These are phyloP conservation scores for Fusarium sublunatum DNA, from an alignment of 2,329 filamentous ascomycete genomes.

Conservation along the genomic window DNA sequence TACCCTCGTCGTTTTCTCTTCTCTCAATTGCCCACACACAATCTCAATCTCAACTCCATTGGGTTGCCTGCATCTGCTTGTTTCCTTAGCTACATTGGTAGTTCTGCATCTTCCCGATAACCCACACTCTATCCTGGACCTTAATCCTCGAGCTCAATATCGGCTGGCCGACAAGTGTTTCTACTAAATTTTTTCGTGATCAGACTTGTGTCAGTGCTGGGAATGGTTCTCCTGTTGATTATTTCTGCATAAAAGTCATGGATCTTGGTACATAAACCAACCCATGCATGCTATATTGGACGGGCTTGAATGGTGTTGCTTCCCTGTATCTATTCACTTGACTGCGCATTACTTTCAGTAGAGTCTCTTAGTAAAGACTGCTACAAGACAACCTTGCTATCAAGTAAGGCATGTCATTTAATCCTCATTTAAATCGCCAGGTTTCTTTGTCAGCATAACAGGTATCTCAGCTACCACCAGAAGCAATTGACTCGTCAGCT, in stretches of 20 bases:
- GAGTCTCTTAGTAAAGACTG: not conserved
- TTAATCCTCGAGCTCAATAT: not conserved
- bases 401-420: not conserved
- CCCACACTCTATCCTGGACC: slow-evolving; percentile 7
- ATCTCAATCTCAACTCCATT: slow-evolving; percentile 4
- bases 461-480: slow-evolving; percentile 1
- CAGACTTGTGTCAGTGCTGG: not conserved
- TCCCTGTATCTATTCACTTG: not conserved
- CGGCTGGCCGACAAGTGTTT: slow-evolving; percentile 1
- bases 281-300: not conserved
- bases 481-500: not conserved
- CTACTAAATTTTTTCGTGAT: not conserved
- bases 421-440: not conserved
- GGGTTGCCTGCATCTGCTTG: slow-evolving; percentile 29
- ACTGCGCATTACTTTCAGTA: not conserved
- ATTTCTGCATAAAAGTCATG: slow-evolving; percentile 3
- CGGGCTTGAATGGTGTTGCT: not conserved
- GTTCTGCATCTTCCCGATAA: slow-evolving; percentile 34
- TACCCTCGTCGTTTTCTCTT: slow-evolving; percentile 27
- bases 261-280: not conserved
- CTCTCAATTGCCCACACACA: slow-evolving; percentile 10
- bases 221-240: not conserved
- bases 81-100: slow-evolving; percentile 18
- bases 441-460: too few relatives aligned
- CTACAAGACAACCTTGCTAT: not conserved